phyloP scores from a whole-genome alignment of 2,329 filamentous ascomycete genomes.

The Dothistroma septosporum region DNA sequence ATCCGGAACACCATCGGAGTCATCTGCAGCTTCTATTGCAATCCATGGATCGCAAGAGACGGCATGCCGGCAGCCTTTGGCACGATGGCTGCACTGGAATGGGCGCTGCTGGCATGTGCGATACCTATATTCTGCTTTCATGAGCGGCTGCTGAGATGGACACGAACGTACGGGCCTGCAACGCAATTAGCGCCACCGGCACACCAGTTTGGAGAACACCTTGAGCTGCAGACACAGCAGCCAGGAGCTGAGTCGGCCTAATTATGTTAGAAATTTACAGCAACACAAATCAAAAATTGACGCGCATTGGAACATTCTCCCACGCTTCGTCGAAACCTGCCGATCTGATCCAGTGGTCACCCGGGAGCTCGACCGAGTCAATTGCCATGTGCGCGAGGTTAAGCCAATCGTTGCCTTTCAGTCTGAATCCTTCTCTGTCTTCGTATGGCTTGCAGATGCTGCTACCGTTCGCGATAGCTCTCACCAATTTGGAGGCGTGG shows the following conservation, averaged over 20 bases:
- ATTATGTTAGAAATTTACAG: not conserved
- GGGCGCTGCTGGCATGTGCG: conserved; percentile 21
- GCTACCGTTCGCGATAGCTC: conserved; percentile 65
- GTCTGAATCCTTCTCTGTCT: conserved; percentile 44
- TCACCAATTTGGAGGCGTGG: conserved; percentile 70
- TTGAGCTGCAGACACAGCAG: not conserved
- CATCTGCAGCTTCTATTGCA: conserved; percentile 28
- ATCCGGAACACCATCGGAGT: conserved; percentile 29
- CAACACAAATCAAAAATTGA: conserved; percentile 18
- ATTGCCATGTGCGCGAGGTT: conserved; percentile 59
- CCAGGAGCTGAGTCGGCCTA: not conserved
- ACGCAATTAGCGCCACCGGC: not conserved
- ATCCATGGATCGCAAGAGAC: conserved; percentile 1
- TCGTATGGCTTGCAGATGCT: conserved; percentile 47
- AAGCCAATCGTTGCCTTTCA: conserved; percentile 58
- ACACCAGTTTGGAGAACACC: not conserved
- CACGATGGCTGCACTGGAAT: conserved; percentile 28
- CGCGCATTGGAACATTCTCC: conserved; percentile 40
- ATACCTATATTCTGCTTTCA: conserved; percentile 19
- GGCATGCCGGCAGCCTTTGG: conserved; percentile 22
- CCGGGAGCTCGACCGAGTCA: conserved; percentile 56
- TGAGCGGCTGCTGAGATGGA: conserved; percentile 12
- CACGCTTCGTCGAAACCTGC: conserved; percentile 64
- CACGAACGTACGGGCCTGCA: conserved; percentile 20
- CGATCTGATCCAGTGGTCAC: conserved; percentile 56